These are phyloP conservation scores for Lojkania enalia DNA, from an alignment of 2,329 filamentous ascomycete genomes.

Conservation along the genomic window DNA sequence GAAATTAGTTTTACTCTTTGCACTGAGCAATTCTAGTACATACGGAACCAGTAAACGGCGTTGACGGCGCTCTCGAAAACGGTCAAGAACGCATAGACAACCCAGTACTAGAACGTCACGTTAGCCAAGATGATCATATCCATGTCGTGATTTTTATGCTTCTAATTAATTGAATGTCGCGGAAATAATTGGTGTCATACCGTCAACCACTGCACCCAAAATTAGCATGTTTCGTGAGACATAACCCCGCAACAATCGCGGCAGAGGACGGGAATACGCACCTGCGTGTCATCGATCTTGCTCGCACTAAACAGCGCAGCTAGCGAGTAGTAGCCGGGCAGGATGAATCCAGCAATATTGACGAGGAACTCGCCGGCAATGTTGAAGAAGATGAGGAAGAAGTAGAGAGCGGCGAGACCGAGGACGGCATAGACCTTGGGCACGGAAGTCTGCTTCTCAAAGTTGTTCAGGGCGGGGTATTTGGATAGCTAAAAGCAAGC, in stretches of 20 bases:
- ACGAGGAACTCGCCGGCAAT: slow-evolving; percentile 85
- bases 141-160: not conserved
- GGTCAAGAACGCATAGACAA: slow-evolving; percentile 80
- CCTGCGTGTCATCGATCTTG: slow-evolving; percentile 81
- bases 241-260: slow-evolving; percentile 12
- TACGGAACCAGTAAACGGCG: slow-evolving; percentile 86
- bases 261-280: slow-evolving; percentile 49
- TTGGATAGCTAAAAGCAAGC: slow-evolving; percentile 70
- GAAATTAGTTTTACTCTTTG: slow-evolving; percentile 17
- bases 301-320: slow-evolving; percentile 71
- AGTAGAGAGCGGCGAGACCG: slow-evolving; percentile 76
- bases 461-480: slow-evolving; percentile 80
- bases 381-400: slow-evolving; percentile 92
- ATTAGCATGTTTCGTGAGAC: slow-evolving; percentile 40
- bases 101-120: slow-evolving; percentile 68
- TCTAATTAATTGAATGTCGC: not conserved
- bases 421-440: slow-evolving; percentile 85
- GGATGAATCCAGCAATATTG: slow-evolving; percentile 81
- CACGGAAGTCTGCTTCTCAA: slow-evolving; percentile 80
- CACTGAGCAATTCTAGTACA: slow-evolving; percentile 16
- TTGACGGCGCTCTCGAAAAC: slow-evolving; percentile 81
- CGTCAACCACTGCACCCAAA: slow-evolving; percentile 62
- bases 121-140: slow-evolving; percentile 28
- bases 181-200: slow-evolving; percentile 35
- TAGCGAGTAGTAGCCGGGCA: slow-evolving; percentile 84